Percentiles rank a stretch among this genome's conserved stretches.
Conservation (phyloP, 148 eudicot genomes). For the Pouteria glomerata region DNA sequence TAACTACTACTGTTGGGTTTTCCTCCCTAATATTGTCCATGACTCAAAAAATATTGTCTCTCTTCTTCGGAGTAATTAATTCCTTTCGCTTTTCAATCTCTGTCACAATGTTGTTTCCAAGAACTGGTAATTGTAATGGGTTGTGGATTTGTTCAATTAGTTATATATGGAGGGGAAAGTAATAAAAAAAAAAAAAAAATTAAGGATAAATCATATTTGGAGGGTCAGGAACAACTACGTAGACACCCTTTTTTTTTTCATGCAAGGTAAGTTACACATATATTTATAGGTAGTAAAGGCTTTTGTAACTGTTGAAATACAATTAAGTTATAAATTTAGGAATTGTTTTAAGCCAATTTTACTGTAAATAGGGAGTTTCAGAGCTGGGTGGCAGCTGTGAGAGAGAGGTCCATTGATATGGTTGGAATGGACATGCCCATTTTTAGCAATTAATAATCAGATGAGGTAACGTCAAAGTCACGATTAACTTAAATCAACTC, state of each 20-base stretch:
- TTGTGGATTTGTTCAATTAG: not conserved
- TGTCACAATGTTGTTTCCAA: not conserved
- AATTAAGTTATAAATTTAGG: not conserved
- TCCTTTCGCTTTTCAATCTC: not conserved
- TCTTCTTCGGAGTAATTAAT: not conserved
- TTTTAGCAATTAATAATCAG: too few relatives aligned
- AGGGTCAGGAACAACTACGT: not conserved
- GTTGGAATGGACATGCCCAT: too few relatives aligned
- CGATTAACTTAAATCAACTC: too few relatives aligned
- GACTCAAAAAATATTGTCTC: not conserved
- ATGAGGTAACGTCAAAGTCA: too few relatives aligned
- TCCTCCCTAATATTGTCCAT: conserved; percentile 17
- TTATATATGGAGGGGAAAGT: not conserved
- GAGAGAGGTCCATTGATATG: too few relatives aligned
- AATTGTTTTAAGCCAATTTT: not conserved
- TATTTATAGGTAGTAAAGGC: conserved; percentile 2
- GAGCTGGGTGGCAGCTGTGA: too few relatives aligned
- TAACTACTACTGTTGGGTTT: not conserved
- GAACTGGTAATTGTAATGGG: not conserved
- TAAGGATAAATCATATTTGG: not conserved
- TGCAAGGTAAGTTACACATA: not conserved
- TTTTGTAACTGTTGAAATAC: conserved; percentile 3
- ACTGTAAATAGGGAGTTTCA: conserved; percentile 6
- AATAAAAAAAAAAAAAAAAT: not conserved
- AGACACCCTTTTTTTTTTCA: conserved; percentile 4